Conservation (phyloP, 2,329 filamentous ascomycete genomes). For the Cordyceps militaris region DNA sequence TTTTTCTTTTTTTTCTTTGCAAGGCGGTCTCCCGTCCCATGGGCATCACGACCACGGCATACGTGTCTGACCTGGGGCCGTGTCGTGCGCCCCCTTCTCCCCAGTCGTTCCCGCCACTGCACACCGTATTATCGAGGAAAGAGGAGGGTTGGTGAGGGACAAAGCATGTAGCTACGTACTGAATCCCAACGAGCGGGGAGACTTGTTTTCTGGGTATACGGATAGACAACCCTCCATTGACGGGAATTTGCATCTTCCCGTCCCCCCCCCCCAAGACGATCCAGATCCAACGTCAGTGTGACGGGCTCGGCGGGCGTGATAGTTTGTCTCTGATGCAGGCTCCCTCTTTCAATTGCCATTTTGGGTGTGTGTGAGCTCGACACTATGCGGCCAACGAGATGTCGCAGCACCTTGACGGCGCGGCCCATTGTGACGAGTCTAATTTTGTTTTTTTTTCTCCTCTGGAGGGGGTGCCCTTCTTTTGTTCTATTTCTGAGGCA, state of each 20-base stretch:
- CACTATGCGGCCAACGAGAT: too few relatives aligned
- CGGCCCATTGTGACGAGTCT: not conserved
- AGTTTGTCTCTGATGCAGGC: conserved; percentile 2
- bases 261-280: too few relatives aligned
- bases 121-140: not conserved
- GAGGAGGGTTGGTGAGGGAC: not conserved
- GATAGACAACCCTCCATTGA: not conserved
- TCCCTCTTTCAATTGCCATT: not conserved
- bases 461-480: too few relatives aligned
- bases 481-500: not conserved
- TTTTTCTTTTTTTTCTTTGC: not conserved
- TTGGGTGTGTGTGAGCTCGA: not conserved
- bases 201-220: too few relatives aligned
- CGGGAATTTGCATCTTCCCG: too few relatives aligned
- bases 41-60: not conserved
- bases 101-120: not conserved
- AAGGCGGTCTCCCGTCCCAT: not conserved
- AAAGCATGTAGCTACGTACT: too few relatives aligned
- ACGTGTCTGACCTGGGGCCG: not conserved
- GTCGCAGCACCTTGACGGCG: not conserved
- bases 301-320: not conserved
- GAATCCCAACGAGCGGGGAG: too few relatives aligned
- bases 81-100: not conserved
- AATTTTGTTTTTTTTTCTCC: not conserved
- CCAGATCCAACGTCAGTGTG: too few relatives aligned